Evolutionary conservation across 2,329 filamentous ascomycete genomes (phyloP), one percentile per base, ranked within the genome.

Genomic region (Alternaria dauci): DNA sequence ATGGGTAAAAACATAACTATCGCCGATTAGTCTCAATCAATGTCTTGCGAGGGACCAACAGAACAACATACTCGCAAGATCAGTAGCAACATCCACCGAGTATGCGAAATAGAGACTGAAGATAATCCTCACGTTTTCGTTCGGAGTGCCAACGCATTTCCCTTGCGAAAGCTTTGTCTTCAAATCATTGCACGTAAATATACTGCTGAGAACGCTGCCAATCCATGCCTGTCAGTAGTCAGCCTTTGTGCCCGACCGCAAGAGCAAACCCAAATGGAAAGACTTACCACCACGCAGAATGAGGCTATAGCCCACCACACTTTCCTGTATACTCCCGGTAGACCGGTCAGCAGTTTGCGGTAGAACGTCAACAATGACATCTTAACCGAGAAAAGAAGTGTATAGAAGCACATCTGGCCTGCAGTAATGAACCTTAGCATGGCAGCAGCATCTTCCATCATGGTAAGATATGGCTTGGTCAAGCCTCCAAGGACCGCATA

Each of bases 1-100:
- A 78, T 59, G 5, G 77, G 76, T 8, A 80, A 66, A 12, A 74
- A 62, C 73, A 79, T 79, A 41, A 79, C 76, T 78, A n/a, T n/a
- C n/a, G 25, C 6, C 8, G 3, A 5, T 5, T n/a, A 12, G n/a
- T n/a, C n/a, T n/a, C n/a, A n/a, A n/a, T n/a, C n/a, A n/a, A n/a
- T n/a, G n/a, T n/a, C n/a, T n/a, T n/a, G n/a, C n/a, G n/a, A n/a
- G n/a, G n/a, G n/a, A n/a, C n/a, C n/a, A n/a, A n/a, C n/a, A n/a
- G n/a, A n/a, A n/a, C n/a, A 34, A 52, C 59, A 2, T 66, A 77
- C 73, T 76, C 32, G 75, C 67, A 9, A 80, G 43, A 55, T 79
- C 73, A 3, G 76, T 76, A 4, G 73, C 52, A 5, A 79, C 70
- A 48, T 80, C 78, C 12, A 76, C 71, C 5, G 67, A 67, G 41